These are phyloP conservation scores for Pythium guiyangense DNA, from an alignment of 352 stramenopile species.

Conservation along the genomic window DNA sequence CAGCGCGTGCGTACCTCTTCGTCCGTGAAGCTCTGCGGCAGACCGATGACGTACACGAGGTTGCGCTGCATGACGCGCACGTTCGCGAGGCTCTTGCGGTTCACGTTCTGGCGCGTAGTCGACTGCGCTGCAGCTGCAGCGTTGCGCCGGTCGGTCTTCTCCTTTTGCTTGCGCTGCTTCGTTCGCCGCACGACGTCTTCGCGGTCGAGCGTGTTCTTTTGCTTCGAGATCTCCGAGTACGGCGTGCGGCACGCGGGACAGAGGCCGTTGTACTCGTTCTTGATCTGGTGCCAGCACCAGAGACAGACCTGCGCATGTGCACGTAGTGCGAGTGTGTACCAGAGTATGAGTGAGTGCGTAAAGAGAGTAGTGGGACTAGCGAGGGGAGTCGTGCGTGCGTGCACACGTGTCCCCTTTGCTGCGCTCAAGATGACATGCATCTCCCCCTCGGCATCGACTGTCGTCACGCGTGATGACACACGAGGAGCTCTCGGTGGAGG, in stretches of 20 bases:
- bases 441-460: too few species aligned
- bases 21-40: conserved; percentile 81
- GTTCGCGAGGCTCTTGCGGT: conserved; percentile 85
- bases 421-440: too few species aligned
- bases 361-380: too few species aligned
- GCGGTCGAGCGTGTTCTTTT: conserved; percentile 92
- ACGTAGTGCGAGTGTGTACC: background rate
- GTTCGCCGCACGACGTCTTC: conserved; percentile 86
- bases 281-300: conserved; percentile 99
- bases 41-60: conserved; percentile 93
- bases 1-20: conserved; percentile 45
- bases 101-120: conserved; percentile 29
- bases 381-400: background rate
- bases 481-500: background rate
- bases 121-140: conserved; percentile 7
- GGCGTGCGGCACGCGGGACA: conserved; percentile 97
- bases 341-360: background rate
- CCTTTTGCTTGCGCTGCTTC: conserved; percentile 82
- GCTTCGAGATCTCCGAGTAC: conserved; percentile 93
- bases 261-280: conserved; percentile 97
- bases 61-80: conserved; percentile 93
- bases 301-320: conserved; percentile 92
- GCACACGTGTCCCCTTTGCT: background rate
- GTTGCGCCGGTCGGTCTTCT: conserved; percentile 75
- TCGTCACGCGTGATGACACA: background rate